phyloP scores from a whole-genome alignment of 2,329 filamentous ascomycete species.

The Cordyceps sp. region DNA sequence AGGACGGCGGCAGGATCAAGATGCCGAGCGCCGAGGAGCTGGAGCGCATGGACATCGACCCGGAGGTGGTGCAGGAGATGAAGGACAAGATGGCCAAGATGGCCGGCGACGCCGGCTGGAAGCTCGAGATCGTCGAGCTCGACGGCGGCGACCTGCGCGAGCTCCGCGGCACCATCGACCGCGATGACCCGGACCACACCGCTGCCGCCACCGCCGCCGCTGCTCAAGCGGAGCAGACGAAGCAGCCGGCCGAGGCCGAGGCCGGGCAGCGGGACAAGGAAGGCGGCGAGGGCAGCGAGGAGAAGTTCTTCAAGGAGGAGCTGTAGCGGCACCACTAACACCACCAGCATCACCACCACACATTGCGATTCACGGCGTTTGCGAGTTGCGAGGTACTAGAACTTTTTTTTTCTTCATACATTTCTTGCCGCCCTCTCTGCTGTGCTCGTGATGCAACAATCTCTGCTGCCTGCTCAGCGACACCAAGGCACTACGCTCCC shows the following conservation, averaged over 20 bases:
- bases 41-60: conserved; percentile 48
- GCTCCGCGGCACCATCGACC: conserved; percentile 53
- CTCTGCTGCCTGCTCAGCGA: no score
- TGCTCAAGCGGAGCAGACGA: no score
- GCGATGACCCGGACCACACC: conserved; percentile 9
- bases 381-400: no score
- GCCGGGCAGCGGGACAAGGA: not conserved
- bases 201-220: no score
- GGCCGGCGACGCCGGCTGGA: conserved; percentile 60
- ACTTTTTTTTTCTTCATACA: no score
- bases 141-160: conserved; percentile 37
- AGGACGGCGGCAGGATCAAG: conserved; percentile 45
- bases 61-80: conserved; percentile 51
- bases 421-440: no score
- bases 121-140: conserved; percentile 60
- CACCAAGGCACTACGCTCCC: no score
- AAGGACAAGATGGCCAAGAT: conserved; percentile 50
- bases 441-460: no score
- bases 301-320: conserved; percentile 36
- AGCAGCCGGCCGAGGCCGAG: conserved; percentile 9
- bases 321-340: conserved; percentile 16
- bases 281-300: conserved; percentile 22
- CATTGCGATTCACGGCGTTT: no score
- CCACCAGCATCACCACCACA: no score
- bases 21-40: conserved; percentile 50